Evolutionary conservation across 202 grass and related monocot species (phyloP).

Genomic region (Elaeis oleifera): DNA sequence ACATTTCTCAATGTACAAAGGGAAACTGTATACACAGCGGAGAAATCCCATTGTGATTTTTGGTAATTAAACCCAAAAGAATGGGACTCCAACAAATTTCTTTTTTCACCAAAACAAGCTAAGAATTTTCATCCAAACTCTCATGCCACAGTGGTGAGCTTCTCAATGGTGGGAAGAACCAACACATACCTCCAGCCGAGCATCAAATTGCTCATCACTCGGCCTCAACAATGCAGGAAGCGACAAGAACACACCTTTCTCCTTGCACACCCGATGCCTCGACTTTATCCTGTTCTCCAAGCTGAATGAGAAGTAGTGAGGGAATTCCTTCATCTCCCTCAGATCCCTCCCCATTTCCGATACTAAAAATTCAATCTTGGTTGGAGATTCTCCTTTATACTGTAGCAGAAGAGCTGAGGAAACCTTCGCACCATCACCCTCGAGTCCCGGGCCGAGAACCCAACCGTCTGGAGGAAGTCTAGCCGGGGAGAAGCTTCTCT

Average conservation of each 20-base stretch:
- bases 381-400: constrained; percentile 64
- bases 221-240: constrained; percentile 68
- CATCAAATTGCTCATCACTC: constrained; percentile 45
- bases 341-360: constrained; percentile 44
- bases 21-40: neutral
- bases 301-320: constrained; percentile 81
- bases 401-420: constrained; percentile 71
- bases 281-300: constrained; percentile 49
- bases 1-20: neutral
- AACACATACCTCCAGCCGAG: constrained; percentile 37
- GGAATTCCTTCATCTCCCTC: constrained; percentile 67
- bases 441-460: constrained; percentile 37
- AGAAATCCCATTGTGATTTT: neutral
- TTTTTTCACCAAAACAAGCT: neutral
- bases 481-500: constrained; percentile 74
- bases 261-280: constrained; percentile 49
- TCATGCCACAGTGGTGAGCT: constrained; percentile 60
- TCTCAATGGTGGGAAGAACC: constrained; percentile 48
- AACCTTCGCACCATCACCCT: constrained; percentile 74
- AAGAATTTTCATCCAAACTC: neutral
- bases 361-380: constrained; percentile 59
- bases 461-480: constrained; percentile 70
- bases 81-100: neutral
- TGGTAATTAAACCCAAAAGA: neutral
- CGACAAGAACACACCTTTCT: constrained; percentile 43